These are phyloP conservation scores for Excoecaria cochinchinensis DNA, from an alignment of 345 rosid species.

Conservation along the genomic window DNA sequence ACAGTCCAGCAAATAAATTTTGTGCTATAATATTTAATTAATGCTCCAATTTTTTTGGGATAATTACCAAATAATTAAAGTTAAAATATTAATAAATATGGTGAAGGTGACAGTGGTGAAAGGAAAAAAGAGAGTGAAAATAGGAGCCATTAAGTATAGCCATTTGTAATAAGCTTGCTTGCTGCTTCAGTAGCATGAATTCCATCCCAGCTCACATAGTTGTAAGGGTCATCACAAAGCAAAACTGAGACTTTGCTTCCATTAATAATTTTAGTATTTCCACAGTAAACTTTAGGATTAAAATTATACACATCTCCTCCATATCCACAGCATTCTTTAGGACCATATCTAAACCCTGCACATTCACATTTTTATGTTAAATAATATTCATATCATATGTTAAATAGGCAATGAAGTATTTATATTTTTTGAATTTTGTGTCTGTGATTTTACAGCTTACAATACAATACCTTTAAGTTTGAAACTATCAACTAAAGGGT, in stretches of 20 bases:
- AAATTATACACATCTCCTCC: no score
- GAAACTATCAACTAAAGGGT: no score
- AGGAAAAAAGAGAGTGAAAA: conserved; percentile 63
- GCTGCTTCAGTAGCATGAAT: conserved; percentile 83
- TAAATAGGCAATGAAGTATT: no score
- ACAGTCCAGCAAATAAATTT: background rate
- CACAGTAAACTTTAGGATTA: no score
- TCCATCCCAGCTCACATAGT: conserved; percentile 82
- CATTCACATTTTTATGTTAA: no score
- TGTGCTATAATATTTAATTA: background rate
- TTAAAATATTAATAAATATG: conserved; percentile 33
- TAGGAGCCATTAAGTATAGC: conserved; percentile 43
- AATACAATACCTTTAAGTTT: conserved; percentile 33
- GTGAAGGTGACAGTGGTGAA: conserved; percentile 42
- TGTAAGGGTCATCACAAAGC: conserved; percentile 60
- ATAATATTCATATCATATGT: no score
- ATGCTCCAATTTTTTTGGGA: no score
- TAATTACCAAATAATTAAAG: no score
- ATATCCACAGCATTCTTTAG: no score
- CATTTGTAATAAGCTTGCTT: conserved; percentile 42
- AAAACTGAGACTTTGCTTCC: conserved; percentile 18
- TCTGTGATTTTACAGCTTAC: no score
- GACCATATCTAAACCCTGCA: no score
- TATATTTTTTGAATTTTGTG: no score
- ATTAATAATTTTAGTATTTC: conserved; percentile 49